Percentiles rank a stretch among this genome's conserved stretches.
Conservation (phyloP, 225 moss, liverwort and hornwort species). For the Straminergon stramineum region DNA sequence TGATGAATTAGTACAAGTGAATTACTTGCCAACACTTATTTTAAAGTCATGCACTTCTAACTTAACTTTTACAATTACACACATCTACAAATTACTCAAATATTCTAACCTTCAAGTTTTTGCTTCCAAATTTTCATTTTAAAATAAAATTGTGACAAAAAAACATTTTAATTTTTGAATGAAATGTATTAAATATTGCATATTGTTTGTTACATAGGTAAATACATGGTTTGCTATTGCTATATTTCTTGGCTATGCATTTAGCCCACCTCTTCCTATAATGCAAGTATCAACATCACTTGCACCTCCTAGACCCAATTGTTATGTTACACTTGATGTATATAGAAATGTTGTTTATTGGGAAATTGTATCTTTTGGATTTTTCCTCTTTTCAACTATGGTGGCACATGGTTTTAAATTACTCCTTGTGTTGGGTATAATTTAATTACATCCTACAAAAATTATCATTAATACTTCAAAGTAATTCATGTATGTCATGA, state of each 20-base stretch:
- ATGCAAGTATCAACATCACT: slow-evolving; percentile 26
- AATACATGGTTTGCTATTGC: slow-evolving; percentile 68
- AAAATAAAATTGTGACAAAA: accelerated
- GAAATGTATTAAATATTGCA: background rate
- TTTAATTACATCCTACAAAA: too few species aligned
- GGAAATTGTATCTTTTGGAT: slow-evolving; percentile 65
- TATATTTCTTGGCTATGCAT: slow-evolving; percentile 65
- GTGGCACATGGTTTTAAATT: slow-evolving; percentile 83
- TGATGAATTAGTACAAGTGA: slow-evolving; percentile 77
- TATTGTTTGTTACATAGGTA: background rate
- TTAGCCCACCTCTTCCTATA: slow-evolving; percentile 29
- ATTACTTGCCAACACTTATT: background rate
- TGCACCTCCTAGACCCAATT: slow-evolving; percentile 21
- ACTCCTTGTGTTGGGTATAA: slow-evolving; percentile 33
- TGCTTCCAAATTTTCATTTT: background rate
- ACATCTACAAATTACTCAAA: background rate
- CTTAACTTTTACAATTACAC: background rate
- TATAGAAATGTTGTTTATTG: slow-evolving; percentile 61
- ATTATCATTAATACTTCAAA: background rate
- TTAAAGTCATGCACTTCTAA: background rate
- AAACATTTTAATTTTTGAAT: background rate
- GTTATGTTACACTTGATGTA: slow-evolving; percentile 39
- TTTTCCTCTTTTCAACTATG: slow-evolving; percentile 79
- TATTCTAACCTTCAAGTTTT: background rate
- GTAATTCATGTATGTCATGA: background rate